Evolutionary conservation across 768 basidiomycete species (phyloP), one percentile per base, ranked within the genome.

Genomic region (Suillus subaureus): DNA sequence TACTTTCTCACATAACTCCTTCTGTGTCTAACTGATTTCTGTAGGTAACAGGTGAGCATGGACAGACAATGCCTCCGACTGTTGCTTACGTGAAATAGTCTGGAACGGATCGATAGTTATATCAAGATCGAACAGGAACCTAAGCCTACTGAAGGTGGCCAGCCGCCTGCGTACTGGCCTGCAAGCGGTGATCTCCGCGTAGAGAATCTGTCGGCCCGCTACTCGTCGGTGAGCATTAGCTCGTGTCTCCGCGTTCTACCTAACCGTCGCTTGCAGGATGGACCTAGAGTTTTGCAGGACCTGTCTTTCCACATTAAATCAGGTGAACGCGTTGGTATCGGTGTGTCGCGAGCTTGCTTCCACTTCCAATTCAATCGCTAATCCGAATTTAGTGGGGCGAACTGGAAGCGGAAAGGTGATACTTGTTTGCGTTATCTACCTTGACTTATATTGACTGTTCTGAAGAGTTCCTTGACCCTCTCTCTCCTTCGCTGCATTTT

Each of bases 111-210:
- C 52, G 77, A 83, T 55, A 83, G 83, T 55, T 89, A 87, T 69
- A 72, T 88, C 43, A 73, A 78, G n/a, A 85, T 87, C 49, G 86
- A 87, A 60, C 84, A 85, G 65, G 88, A 89, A 70, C 80, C 81
- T 0, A 76, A 78, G 61, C 67, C 81, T 0, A 78, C 78, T 0
- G 67, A 74, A 33, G 67, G 75, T 7, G 82, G 82, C 3, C 71
- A 80, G n/a, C 88, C 88, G 4, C 87, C 88, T 6, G 87, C 88
- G 0, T 84, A 87, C 64, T 89, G 88, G 88, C 88, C 88, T 5
- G 79, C 87, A 1, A 84, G 83, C 35, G 88, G 88, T 1, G 75
- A 80, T 15, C 75, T 89, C n/a, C 70, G 74, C 4, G 82, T 87
- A 2, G 82, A 88, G 66, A 79, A 83, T 39, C 74, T 89, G 5